Base-by-base conservation (phyloP, 495 filamentous ascomycete genomes). In the Aspergillus nanangensis region DNA sequence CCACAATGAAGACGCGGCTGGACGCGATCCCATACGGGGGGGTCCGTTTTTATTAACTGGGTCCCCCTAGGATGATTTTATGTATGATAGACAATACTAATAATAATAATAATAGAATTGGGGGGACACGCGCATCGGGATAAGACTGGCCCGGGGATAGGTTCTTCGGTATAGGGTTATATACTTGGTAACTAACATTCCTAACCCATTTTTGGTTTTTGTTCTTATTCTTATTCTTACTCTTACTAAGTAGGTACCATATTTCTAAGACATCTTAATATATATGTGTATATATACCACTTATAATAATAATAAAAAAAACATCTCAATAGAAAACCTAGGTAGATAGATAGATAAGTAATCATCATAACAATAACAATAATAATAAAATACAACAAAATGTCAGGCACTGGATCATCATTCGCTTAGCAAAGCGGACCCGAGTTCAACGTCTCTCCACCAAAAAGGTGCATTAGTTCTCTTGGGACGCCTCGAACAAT, bases 391-490 rank as follows among this genome's bases (percentile, higher is more conserved):
- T n/a, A 32, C 20, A 32, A 32, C 15, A 44, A 20, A 9, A 29
- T 35, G 31, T 44, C 41, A 44, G 41, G 41, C 32, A 37, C 53
- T 24, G 33, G 53, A 56, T 56, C 53, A 42, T 49, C 53, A 56
- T 56, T 56, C 53, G 53, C 53, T 50, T 47, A 52, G 32, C 24
- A 23, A 35, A 20, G 25, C 35, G 20, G 50, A 44, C 44, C 50
- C 50, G n/a, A 47, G 25, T 47, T 39, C 44, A 57, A 57, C 54
- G 54, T 52, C 50, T 50, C 50, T 44, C 35, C 15, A 7, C 15
- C 35, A 17, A 5, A 27, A 13, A 20, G 5, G 41, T 14, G 29
- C 41, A 20, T 20, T 44, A 24, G 19, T n/a, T n/a, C n/a, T n/a
- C n/a, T n/a, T n/a, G n/a, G n/a, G n/a, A n/a, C n/a, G n/a, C n/a